Base-by-base conservation (phyloP, 176 grass and related monocot genomes). In the Zizania latifolia region DNA sequence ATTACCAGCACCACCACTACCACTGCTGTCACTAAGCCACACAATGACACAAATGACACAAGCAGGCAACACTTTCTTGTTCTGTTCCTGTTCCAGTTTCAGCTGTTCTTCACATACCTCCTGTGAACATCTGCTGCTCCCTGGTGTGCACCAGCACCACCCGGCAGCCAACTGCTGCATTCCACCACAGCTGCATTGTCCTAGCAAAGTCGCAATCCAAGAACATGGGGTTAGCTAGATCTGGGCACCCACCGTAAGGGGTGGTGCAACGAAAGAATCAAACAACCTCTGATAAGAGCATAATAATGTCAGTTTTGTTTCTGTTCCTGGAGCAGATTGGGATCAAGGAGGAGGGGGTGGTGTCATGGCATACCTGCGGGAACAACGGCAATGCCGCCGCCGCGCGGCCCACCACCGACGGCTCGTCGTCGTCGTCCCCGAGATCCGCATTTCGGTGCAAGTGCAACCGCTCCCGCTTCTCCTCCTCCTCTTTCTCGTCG, bases 391-490 rank as follows among this genome's bases (percentile, higher is more conserved):
- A 83, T 72, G 75, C 76, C 33, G 38, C 37, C 8, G 75, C 76
- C 40, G 31, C 37, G 23, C 63, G 64, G n/a, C 44, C 36, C 65
- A 44, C 68, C 67, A 61, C 8, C 65, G 83, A 48, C 10, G 62
- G 46, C 67, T 66, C 71, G 1, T 4, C 40, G 23, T 8, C 39
- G 38, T n/a, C n/a, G n/a, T n/a, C n/a, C n/a, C 59, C 23, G 43
- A 86, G 86, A 87, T 92, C 81, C 78, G 39, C 84, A 70, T 83
- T 43, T 35, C 74, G 86, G 81, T 87, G 89, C 91, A 90, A 78
- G 61, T 74, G 84, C 70, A 85, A 80, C 62, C 50, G 70, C 61
- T 6, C 59, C 68, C 0, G 15, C 15, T 39, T 21, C 68, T 59
- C 22, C 8, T 38, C 39, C 80, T 61, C 1, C 66, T 41, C 51